Evolutionary conservation across 1,139 yeast species (phyloP), one percentile per base, ranked within the genome.

Genomic region (Kodamaea sp.): DNA sequence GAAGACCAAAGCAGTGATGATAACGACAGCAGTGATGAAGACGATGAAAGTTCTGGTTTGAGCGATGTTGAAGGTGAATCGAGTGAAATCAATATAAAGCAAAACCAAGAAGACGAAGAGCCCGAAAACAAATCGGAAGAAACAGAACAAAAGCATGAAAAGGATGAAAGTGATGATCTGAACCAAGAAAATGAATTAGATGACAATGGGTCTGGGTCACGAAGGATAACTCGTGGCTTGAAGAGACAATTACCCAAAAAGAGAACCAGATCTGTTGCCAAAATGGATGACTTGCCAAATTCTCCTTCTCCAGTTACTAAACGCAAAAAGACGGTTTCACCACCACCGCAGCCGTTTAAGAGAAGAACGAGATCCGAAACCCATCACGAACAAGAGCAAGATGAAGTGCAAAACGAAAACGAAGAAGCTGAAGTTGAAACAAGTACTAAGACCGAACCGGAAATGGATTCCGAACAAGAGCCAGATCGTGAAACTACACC

Each of bases 241-340:
- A 33, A 38, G 25, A 46, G 42, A 28, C 34, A 38, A 8, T 28
- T 37, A 11, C 31, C 46, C 5, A 40, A 44, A 27, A 49, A 51
- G 36, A 33, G 52, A 15, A 47, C 49, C 23, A 40, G 53, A 8
- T 37, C 47, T 6, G 34, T 34, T 3, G 48, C 46, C 8, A 48
- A 44, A 32, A 42, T 44, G 7, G 48, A 40, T 29, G 45, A 40
- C 2, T 42, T 26, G 5, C 42, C 35, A 6, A 5, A 38, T 1
- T 33, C 44, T 2, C 41, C 34, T 8, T 35, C 30, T 22, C 22
- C 35, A 27, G 25, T 37, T 10, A 28, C 31, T 7, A 40, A 34
- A 26, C 40, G 43, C 29, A 40, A 42, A 10, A 40, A 40, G 25
- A 38, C 22, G 8, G 33, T 12, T n/a, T 24, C 6, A 6, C 34